Evolutionary conservation across 1,284 basidiomycete genomes (phyloP), one percentile per base, ranked within the genome.

Genomic region (Inonotus obliquus): DNA sequence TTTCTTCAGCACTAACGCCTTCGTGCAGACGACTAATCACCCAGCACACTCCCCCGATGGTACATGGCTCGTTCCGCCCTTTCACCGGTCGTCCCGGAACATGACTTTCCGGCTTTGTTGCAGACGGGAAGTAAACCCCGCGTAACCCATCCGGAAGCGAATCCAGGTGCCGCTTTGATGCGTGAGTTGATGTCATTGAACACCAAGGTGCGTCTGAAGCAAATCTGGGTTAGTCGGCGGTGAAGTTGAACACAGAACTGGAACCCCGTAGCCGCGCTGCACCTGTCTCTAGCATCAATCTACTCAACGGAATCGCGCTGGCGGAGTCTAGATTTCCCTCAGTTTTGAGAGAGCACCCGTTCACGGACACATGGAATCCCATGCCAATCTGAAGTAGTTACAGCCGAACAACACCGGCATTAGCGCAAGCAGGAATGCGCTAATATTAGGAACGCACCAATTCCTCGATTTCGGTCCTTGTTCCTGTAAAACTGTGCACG

Each of bases 401-500:
- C 53, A 60, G n/a, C 25, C 35, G 32, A 53, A 9, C 62, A 10
- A 21, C 71, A 58, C 13, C 13, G 35, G 14, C 17, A 11, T 17
- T 35, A 35, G 47, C 25, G 37, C 41, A 21, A 6, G 9, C 44
- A 51, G 37, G 55, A 37, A 53, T 4, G n/a, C 9, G 9, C 32
- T 32, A 38, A 29, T 39, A 23, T 7, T 19, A 25, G 37, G 19
- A 11, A 74, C 85, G 69, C 65, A 94, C 84, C 60, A 92, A 74
- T 69, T 96, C 90, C 7, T 75, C 69, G 52, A 84, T 84, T 71
- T 96, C 92, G 25, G 81, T 79, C 1, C 71, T 66, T 0, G 82
- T 84, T 0, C 93, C 94, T 0, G 92, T 94, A 73, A 94, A 94
- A 67, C 88, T 91, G 73, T 96, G 94, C 7, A 94, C 92, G 7